Conservation (phyloP, 129 eudicot species). For the Flaveria bidentis region DNA sequence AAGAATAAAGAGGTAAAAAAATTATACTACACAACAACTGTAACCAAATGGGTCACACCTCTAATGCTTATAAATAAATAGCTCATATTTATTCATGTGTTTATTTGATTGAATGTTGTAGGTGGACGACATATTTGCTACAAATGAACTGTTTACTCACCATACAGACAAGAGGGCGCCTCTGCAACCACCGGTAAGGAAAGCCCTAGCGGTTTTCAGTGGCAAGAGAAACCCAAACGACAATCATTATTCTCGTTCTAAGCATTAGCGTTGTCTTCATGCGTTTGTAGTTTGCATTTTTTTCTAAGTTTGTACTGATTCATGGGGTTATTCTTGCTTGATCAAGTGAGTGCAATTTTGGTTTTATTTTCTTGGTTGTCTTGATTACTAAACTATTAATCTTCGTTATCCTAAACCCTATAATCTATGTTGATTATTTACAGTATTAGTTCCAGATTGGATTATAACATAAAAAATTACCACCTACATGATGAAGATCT, state of each 20-base stretch:
- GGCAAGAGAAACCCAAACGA: constrained; percentile 93
- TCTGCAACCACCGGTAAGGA: constrained; percentile 80
- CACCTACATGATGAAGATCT: too few species aligned
- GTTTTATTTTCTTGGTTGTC: constrained; percentile 3
- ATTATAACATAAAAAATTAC: too few species aligned
- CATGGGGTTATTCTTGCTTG: constrained; percentile 19
- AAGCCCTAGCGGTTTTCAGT: constrained; percentile 77
- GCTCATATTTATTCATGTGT: neutral
- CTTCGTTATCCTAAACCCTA: neutral
- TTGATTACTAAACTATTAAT: neutral
- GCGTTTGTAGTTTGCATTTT: constrained; percentile 13
- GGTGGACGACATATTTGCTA: constrained; percentile 69
- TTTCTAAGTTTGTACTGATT: neutral
- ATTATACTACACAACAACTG: neutral
- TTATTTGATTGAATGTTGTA: constrained; percentile 23
- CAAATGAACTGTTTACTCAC: constrained; percentile 61
- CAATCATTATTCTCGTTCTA: constrained; percentile 73
- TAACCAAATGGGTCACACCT: neutral
- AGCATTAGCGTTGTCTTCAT: constrained; percentile 40
- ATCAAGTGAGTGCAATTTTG: constrained; percentile 32
- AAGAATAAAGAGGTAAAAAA: constrained; percentile 63
- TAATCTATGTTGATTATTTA: neutral
- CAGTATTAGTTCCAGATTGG: too few species aligned
- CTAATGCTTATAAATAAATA: neutral
- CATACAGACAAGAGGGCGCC: constrained; percentile 78